Base-by-base conservation (phyloP, 495 filamentous ascomycete species). In the Extremus antarcticus region DNA sequence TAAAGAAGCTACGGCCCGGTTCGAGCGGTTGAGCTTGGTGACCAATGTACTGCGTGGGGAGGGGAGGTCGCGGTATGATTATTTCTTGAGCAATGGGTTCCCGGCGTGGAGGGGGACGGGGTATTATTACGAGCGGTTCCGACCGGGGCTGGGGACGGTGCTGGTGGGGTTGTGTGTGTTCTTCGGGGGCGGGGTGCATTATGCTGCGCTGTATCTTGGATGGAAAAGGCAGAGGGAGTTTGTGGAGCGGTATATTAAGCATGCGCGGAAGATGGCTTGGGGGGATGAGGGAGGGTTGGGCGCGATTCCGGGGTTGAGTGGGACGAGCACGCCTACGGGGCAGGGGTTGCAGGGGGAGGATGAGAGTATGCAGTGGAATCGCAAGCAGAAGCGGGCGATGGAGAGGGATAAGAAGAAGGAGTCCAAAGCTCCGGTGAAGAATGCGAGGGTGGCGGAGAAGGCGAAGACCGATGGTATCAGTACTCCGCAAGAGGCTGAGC, bases 31-130 rank as follows among this genome's bases (percentile, higher is more conserved):
- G 21, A 84, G 85, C 61, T 78, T 90, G 63, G 82, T 96, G 38
- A 80, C 84, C 57, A 84, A 87, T 59, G 84, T 99, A 62, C 81
- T 99, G 20, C 83, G 86, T 51, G 89, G 91, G 1, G 73, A 81
- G 1, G 73, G 73, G 20, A 80, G 94, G 41, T 88, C 86, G 63
- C 86, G 94, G 50, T 99, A 99, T 68, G 90, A 99, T 68, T 82
- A 95, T 68, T 99, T 99, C 74, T 73, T 99, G 51, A 77, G 74
- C 63, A 88, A 96, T 71, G 92, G 92, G 20, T 99, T 99, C 71
- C 92, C 92, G 11, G 82, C 78, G 47, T 98, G 94, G 92, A 87
- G 86, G 68, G 92, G 94, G 32, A 96, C 92, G 17, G 94, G 90
- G 51, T 99, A 97, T 76, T 97, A 96, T 76, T 99, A 97, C 72